A percentile compares a stretch with the other conserved stretches of the same genome.
Conservation (phyloP, 2,329 filamentous ascomycete species). For the Teratosphaeria zuluensis region DNA sequence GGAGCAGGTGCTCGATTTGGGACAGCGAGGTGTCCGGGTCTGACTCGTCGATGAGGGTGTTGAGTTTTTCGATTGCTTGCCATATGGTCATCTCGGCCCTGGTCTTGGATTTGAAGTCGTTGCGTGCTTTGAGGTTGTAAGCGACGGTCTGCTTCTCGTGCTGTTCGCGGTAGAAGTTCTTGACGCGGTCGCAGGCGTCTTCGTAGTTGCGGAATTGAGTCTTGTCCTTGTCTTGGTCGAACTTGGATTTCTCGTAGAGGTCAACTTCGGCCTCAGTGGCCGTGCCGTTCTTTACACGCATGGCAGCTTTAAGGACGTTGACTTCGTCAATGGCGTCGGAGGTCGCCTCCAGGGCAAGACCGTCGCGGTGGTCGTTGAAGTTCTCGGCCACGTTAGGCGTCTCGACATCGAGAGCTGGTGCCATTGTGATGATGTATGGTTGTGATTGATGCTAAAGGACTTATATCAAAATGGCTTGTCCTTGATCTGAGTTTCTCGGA, state of each 20-base stretch:
- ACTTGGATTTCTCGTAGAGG: slow-evolving; percentile 52
- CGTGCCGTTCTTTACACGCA: slow-evolving; percentile 40
- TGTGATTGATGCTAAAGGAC: not conserved
- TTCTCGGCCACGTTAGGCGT: slow-evolving; percentile 32
- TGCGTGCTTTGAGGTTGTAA: slow-evolving; percentile 75
- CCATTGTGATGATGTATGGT: slow-evolving; percentile 27
- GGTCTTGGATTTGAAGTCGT: slow-evolving; percentile 56
- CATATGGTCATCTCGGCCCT: slow-evolving; percentile 75
- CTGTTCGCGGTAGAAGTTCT: slow-evolving; percentile 71
- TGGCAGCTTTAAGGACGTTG: slow-evolving; percentile 48
- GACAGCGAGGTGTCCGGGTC: slow-evolving; percentile 81
- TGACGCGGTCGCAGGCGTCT: slow-evolving; percentile 72
- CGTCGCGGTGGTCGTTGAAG: slow-evolving; percentile 44
- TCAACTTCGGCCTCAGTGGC: slow-evolving; percentile 36
- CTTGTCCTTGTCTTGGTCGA: slow-evolving; percentile 70
- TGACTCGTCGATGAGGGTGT: slow-evolving; percentile 81
- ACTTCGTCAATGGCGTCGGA: slow-evolving; percentile 52
- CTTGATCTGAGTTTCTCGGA: not conserved
- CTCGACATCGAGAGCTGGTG: slow-evolving; percentile 35
- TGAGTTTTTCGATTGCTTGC: slow-evolving; percentile 87
- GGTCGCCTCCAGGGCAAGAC: slow-evolving; percentile 47
- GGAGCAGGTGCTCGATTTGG: slow-evolving; percentile 83
- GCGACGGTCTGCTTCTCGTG: slow-evolving; percentile 65
- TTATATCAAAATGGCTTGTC: not conserved
- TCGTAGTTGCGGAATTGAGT: slow-evolving; percentile 73